Conservation (phyloP, 805 yeast genomes). For the Saccharomycopsis oosterbeekiorum region DNA sequence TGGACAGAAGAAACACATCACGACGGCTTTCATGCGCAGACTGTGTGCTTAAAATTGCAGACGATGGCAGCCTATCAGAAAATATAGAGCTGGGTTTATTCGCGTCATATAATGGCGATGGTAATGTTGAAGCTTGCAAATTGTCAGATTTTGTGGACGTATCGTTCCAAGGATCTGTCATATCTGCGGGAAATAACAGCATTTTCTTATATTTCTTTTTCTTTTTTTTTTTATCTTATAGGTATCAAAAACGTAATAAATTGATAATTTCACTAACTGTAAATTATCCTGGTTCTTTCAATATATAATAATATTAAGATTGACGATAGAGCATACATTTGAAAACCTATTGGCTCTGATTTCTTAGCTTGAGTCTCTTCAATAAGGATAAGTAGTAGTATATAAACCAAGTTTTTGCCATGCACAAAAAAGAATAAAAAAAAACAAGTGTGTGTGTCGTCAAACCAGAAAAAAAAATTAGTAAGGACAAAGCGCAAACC, state of each 20-base stretch:
- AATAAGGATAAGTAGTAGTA: too few relatives aligned
- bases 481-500: too few relatives aligned
- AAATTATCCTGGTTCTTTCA: too few relatives aligned
- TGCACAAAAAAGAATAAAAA: too few relatives aligned
- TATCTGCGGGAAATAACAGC: constrained; percentile 13
- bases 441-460: too few relatives aligned
- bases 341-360: too few relatives aligned
- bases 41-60: background rate
- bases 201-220: background rate
- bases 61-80: background rate
- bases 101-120: background rate
- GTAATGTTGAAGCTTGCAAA: background rate
- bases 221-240: background rate
- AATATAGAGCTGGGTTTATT: background rate
- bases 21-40: background rate
- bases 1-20: background rate
- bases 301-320: too few relatives aligned
- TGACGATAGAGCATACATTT: too few relatives aligned
- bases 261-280: background rate
- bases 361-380: too few relatives aligned
- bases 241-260: background rate
- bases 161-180: constrained; percentile 17
- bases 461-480: too few relatives aligned
- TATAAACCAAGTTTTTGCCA: too few relatives aligned
- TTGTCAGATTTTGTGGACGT: background rate